Conservation (phyloP, 805 yeast genomes). For the Ogataea trehaloabstinens region DNA sequence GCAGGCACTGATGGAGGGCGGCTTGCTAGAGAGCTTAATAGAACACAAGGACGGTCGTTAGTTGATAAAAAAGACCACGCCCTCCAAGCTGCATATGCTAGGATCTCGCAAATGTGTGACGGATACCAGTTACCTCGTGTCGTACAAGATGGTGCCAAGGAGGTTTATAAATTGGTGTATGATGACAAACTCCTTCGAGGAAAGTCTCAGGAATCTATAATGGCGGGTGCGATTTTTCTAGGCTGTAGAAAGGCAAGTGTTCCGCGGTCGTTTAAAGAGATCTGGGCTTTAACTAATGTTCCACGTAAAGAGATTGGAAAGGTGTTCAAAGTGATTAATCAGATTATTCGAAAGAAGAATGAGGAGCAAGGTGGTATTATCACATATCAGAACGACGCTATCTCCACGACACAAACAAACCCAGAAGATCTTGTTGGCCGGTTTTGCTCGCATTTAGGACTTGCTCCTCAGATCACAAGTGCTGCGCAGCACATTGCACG, state of each 20-base stretch:
- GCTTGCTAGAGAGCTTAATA: slow-evolving; percentile 82
- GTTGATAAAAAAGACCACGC: slow-evolving; percentile 88
- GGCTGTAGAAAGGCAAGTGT: slow-evolving; percentile 95
- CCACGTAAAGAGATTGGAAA: slow-evolving; percentile 94
- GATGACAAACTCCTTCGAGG: slow-evolving; percentile 86
- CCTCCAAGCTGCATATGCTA: slow-evolving; percentile 82
- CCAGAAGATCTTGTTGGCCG: slow-evolving; percentile 95
- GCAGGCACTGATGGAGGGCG: slow-evolving; percentile 82
- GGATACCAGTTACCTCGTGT: slow-evolving; percentile 92
- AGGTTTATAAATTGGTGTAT: slow-evolving; percentile 86
- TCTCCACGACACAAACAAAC: slow-evolving; percentile 76
- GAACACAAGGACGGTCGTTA: slow-evolving; percentile 83
- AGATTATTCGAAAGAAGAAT: slow-evolving; percentile 54
- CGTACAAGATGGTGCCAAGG: slow-evolving; percentile 97
- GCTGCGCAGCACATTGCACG: slow-evolving; percentile 93
- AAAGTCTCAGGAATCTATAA: slow-evolving; percentile 86
- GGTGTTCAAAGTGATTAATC: slow-evolving; percentile 79
- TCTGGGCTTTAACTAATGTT: slow-evolving; percentile 91
- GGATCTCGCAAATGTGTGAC: slow-evolving; percentile 94
- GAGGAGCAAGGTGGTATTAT: slow-evolving; percentile 39
- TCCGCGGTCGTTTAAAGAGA: slow-evolving; percentile 92
- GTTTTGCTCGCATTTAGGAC: slow-evolving; percentile 92
- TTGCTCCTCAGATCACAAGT: slow-evolving; percentile 78
- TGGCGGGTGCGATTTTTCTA: slow-evolving; percentile 93
- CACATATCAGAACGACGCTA: slow-evolving; percentile 46